These are phyloP conservation scores for Pythium aristosporum DNA, from an alignment of 352 stramenopile species.

Conservation along the genomic window DNA sequence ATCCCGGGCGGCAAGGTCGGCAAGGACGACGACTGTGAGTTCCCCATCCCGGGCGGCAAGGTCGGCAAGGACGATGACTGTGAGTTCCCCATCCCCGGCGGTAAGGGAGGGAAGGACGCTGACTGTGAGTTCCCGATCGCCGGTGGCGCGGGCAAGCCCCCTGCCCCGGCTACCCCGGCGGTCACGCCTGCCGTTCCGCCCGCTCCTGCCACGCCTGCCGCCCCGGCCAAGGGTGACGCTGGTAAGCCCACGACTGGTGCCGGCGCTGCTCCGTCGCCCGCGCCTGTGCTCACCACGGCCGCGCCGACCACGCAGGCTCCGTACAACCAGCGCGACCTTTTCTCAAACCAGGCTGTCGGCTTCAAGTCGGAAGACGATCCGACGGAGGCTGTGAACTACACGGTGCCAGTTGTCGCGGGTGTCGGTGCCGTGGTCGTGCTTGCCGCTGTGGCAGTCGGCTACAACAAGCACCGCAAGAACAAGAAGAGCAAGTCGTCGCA, in stretches of 20 bases:
- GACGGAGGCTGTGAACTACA: neutral
- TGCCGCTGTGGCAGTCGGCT: constrained; percentile 44
- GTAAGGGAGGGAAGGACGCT: neutral
- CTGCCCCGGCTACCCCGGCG: constrained; percentile 8
- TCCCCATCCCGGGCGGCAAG: constrained; percentile 8
- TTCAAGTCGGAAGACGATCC: constrained; percentile 39
- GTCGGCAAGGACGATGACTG: constrained; percentile 17
- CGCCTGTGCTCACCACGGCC: constrained; percentile 14
- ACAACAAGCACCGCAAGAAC: constrained; percentile 61
- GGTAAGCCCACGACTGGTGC: constrained; percentile 16
- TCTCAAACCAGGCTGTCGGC: constrained; percentile 34
- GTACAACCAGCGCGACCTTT: constrained; percentile 27
- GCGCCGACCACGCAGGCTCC: constrained; percentile 16
- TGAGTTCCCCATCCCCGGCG: constrained; percentile 17
- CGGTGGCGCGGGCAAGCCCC: neutral
- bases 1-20: constrained; percentile 2
- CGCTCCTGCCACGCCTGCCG: constrained; percentile 1
- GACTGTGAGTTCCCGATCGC: constrained; percentile 24
- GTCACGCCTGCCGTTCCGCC: constrained; percentile 1
- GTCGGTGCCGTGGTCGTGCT: constrained; percentile 47
- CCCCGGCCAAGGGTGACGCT: constrained; percentile 13
- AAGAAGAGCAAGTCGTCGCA: constrained; percentile 55
- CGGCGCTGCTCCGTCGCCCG: constrained; percentile 4
- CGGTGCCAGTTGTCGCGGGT: constrained; percentile 31
- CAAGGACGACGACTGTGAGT: constrained; percentile 21